Percentiles rank a stretch among this genome's conserved stretches.
These are phyloP conservation scores for Sanghuangporus baumii DNA, from an alignment of 1,284 basidiomycete species.

Conservation along the genomic window DNA sequence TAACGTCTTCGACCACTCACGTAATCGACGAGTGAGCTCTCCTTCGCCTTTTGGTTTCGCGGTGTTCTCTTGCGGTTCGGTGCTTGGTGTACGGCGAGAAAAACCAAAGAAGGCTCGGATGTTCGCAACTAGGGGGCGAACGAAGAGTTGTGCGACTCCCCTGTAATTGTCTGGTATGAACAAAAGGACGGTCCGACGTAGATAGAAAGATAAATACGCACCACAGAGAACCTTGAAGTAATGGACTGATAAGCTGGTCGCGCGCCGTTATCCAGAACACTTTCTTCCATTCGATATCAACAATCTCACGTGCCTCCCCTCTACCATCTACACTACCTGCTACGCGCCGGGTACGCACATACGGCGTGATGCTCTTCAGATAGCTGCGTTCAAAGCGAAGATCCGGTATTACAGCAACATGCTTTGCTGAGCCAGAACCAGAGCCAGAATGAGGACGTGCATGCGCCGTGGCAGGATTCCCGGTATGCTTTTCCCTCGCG, in stretches of 20 bases:
- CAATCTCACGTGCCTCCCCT: constrained; percentile 28
- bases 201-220: constrained; percentile 27
- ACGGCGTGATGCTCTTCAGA: constrained; percentile 51
- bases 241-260: constrained; percentile 64
- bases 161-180: constrained; percentile 19
- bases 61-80: background rate
- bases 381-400: constrained; percentile 70
- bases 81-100: constrained; percentile 2
- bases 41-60: constrained; percentile 2
- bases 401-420: constrained; percentile 51
- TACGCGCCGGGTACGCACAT: constrained; percentile 37
- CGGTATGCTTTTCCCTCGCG: background rate
- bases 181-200: background rate
- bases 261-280: constrained; percentile 58
- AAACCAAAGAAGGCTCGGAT: constrained; percentile 20
- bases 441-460: constrained; percentile 3
- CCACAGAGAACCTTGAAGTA: constrained; percentile 70
- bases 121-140: constrained; percentile 28
- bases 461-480: background rate
- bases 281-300: constrained; percentile 52
- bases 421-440: constrained; percentile 19
- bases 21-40: constrained; percentile 16
- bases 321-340: constrained; percentile 19
- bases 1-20: constrained; percentile 16
- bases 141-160: constrained; percentile 31